Percentiles rank a stretch among this genome's conserved stretches.
Conservation (phyloP, 176 grass and related monocot genomes). For the Carex cristatella region DNA sequence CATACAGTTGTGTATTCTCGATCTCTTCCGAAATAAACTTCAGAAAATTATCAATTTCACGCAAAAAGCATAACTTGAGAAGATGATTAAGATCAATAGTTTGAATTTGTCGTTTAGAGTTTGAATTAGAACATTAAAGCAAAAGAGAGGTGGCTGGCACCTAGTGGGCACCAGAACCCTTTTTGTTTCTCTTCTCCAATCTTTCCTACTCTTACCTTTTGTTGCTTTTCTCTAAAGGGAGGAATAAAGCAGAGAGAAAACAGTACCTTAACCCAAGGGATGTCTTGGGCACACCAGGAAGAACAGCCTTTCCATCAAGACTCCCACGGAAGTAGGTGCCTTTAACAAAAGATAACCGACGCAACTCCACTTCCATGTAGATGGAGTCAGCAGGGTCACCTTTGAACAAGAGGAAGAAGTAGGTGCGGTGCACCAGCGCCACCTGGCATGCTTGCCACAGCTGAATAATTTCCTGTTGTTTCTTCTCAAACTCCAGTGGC, state of each 20-base stretch:
- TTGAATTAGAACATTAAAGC: neutral
- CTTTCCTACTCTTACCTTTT: neutral
- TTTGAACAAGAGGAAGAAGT: slow-evolving; percentile 92
- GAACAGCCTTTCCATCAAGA: slow-evolving; percentile 29
- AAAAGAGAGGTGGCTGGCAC: neutral
- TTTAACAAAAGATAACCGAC: slow-evolving; percentile 73
- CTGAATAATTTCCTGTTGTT: slow-evolving; percentile 84
- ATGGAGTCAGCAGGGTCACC: slow-evolving; percentile 86
- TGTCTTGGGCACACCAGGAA: slow-evolving; percentile 27
- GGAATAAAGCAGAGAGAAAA: neutral
- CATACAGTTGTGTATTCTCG: neutral
- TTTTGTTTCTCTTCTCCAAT: too few relatives aligned
- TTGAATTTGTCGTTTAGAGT: neutral
- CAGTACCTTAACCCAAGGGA: slow-evolving; percentile 54
- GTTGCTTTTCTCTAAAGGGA: neutral
- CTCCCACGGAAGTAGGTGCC: slow-evolving; percentile 38
- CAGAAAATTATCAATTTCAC: neutral
- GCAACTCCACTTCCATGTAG: slow-evolving; percentile 97
- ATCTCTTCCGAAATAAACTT: neutral
- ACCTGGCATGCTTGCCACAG: slow-evolving; percentile 85
- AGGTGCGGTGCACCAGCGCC: slow-evolving; percentile 80
- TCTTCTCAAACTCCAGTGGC: slow-evolving; percentile 73
- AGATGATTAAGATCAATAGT: neutral
- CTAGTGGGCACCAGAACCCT: neutral
- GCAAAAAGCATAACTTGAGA: neutral